A percentile compares a stretch with the other conserved stretches of the same genome.
phyloP scores from a whole-genome alignment of 2,329 filamentous ascomycete species.

The Penicillium oxalicum region DNA sequence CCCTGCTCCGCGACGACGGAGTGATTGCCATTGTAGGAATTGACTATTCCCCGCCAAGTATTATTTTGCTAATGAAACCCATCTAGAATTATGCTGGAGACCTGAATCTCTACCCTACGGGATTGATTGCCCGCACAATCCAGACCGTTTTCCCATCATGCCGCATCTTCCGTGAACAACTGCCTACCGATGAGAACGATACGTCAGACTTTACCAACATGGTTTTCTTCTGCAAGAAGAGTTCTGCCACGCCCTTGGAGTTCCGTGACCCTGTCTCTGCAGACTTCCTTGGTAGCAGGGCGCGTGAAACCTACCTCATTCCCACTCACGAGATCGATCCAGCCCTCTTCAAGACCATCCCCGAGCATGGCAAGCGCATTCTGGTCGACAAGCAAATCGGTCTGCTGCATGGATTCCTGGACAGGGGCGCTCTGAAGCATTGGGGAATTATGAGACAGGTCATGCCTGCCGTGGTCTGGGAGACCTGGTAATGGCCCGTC shows the following conservation, averaged over 20 bases:
- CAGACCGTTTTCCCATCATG: conserved; percentile 77
- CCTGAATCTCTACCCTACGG: conserved; percentile 67
- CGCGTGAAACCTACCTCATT: conserved; percentile 62
- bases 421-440: conserved; percentile 71
- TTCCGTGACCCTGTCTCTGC: conserved; percentile 61
- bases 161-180: conserved; percentile 78
- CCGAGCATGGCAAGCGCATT: conserved; percentile 41
- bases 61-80: conserved; percentile 11
- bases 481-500: conserved; percentile 63
- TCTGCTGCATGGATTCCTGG: conserved; percentile 65
- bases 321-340: conserved; percentile 64
- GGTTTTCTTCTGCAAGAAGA: conserved; percentile 86
- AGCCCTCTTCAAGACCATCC: conserved; percentile 29
- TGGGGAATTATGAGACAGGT: conserved; percentile 90
- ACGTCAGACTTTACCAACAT: conserved; percentile 84
- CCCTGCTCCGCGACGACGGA: conserved; percentile 69
- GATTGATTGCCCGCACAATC: conserved; percentile 77
- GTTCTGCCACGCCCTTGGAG: conserved; percentile 42
- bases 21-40: conserved; percentile 75
- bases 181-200: conserved; percentile 42
- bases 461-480: conserved; percentile 72
- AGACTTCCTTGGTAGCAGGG: conserved; percentile 68
- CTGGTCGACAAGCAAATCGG: conserved; percentile 52
- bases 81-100: conserved; percentile 88
- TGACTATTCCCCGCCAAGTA: not conserved